Base-by-base conservation (phyloP, 805 yeast species). In the Candida silvatica region DNA sequence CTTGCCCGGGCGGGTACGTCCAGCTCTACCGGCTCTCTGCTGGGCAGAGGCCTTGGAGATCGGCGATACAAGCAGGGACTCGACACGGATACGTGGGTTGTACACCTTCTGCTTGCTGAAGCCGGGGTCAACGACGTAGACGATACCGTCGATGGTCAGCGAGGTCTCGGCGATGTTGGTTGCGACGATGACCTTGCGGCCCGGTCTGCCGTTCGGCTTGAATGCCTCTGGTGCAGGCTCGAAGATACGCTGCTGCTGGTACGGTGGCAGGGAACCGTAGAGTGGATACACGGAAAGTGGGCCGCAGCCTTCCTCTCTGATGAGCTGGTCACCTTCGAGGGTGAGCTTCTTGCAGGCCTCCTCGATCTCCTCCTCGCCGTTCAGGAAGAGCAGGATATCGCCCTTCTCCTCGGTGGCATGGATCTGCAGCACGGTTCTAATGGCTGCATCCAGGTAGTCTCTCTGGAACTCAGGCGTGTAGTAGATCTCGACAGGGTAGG, bases 81-180 rank as follows among this genome's bases (percentile, higher is more conserved):
- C 94, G 77, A 90, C 88, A 12, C 97, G 88, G 5, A 86, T 77
- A 17, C 80, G 60, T 2, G 97, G 86, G 49, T 88, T 87, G 59
- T 74, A 90, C 3, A 85, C 82, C 49, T 86, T 90, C 48, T 88
- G 92, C 58, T 92, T 92, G 17, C 88, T 90, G 54, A 84, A 86
- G 0, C 98, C 98, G 0, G 96, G 86, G 56, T 92, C 98, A 29
- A 92, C 80, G 4, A 92, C 98, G 52, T 74, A 92, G 27, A 78
- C 86, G 32, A 90, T 84, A n/a, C 97, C 97, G 53, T 90, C 94
- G 41, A 90, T 88, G 7, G 98, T 90, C 52, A 90, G 69, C 4
- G 97, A 90, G 0, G 98, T 90, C 55, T 90, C 98, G 7, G 98
- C 98, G 54, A 90, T 92, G 52, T 92, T 90, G 20, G 98, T 90